Conservation (phyloP, 73 alveolate species). For the Tetrahymena borealis region DNA sequence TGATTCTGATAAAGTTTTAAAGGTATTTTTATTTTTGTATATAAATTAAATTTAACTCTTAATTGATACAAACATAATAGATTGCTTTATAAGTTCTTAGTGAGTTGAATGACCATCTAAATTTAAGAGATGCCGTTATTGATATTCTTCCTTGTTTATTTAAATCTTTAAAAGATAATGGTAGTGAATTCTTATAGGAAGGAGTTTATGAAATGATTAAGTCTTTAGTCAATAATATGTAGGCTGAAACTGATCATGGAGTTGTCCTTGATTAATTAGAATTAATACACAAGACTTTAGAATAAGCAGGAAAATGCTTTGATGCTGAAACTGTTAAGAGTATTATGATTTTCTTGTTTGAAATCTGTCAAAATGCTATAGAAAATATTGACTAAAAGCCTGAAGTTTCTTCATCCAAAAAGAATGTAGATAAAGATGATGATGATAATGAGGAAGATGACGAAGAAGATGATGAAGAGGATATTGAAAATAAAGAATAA, state of each 20-base stretch:
- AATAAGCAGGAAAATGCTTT: neutral
- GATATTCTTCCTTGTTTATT: neutral
- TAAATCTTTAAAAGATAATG: neutral
- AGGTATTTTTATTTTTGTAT: neutral
- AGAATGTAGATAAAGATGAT: neutral
- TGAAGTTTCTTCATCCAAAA: neutral
- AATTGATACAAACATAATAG: neutral
- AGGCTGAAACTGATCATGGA: neutral
- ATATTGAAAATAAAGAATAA: neutral
- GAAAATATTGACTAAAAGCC: neutral
- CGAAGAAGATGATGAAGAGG: neutral
- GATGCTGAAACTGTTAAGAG: neutral
- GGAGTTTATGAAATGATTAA: neutral
- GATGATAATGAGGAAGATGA: neutral
- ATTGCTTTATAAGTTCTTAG: neutral
- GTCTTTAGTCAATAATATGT: neutral
- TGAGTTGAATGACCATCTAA: neutral
- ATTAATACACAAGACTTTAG: neutral
- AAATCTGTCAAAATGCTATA: neutral
- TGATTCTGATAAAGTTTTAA: neutral
- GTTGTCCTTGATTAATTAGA: neutral
- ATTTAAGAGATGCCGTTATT: neutral
- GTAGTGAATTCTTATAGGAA: neutral
- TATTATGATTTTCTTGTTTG: neutral
- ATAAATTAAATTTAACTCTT: neutral